phyloP scores from a whole-genome alignment of 225 moss, liverwort and hornwort species.

The Polytrichum formosum region DNA sequence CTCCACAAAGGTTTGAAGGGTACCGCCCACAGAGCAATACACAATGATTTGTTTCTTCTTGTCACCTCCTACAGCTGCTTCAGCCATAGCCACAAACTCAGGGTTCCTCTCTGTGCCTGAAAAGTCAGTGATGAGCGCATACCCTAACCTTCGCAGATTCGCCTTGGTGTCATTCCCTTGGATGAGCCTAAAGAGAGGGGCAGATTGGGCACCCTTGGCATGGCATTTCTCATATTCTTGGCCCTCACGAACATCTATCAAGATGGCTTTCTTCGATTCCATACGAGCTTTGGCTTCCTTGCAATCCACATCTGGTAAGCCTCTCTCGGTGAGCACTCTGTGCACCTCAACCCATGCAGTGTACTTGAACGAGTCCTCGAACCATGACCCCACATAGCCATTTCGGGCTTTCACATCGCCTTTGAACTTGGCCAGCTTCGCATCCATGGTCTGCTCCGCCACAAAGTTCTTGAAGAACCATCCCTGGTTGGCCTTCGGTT shows the following conservation, averaged over 20 bases:
- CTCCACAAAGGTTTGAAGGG: constrained; percentile 74
- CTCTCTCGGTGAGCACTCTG: constrained; percentile 61
- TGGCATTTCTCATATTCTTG: constrained; percentile 57
- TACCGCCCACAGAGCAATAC: constrained; percentile 80
- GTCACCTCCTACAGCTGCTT: constrained; percentile 59
- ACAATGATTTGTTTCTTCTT: constrained; percentile 61
- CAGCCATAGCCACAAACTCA: constrained; percentile 55
- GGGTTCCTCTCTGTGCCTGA: constrained; percentile 89
- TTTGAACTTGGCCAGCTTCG: constrained; percentile 56
- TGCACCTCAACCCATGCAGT: constrained; percentile 79
- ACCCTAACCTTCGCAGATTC: constrained; percentile 74
- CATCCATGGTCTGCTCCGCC: constrained; percentile 62
- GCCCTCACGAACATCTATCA: constrained; percentile 67
- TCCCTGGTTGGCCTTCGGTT: constrained; percentile 26
- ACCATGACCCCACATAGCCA: constrained; percentile 61
- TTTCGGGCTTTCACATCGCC: constrained; percentile 34
- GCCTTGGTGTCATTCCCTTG: constrained; percentile 73
- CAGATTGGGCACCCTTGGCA: constrained; percentile 45
- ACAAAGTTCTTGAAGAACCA: constrained; percentile 65
- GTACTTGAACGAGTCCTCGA: constrained; percentile 63
- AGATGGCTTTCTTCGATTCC: constrained; percentile 44
- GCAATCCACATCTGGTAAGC: constrained; percentile 50
- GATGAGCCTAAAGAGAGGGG: constrained; percentile 76
- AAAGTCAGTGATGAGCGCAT: constrained; percentile 79
- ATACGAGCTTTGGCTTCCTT: constrained; percentile 34